Evolutionary conservation across 106 monocot species (phyloP), one percentile per base, ranked within the genome.

Genomic region (Dendrobium officinale): DNA sequence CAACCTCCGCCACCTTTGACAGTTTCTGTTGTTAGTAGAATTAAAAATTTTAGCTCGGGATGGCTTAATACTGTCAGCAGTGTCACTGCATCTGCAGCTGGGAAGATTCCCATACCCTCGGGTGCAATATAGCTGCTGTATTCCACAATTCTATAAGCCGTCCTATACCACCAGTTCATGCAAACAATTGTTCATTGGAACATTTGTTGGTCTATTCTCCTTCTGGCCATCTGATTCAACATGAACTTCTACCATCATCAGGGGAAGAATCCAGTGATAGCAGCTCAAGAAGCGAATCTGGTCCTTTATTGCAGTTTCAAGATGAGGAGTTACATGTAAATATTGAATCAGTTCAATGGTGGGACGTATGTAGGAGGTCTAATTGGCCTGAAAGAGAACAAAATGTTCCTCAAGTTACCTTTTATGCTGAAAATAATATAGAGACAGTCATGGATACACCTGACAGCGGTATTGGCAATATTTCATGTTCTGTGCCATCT

Each of bases 381-480:
- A 90, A 85, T 85, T 94, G 97, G 97, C 94, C 94, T 81, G 94
- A 98, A 83, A 94, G 97, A 79, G 94, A 88, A 55, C 92, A 94
- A 81, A 81, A 67, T 59, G 82, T 92, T 74, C 86, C 86, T 13
- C 80, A 54, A 75, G 48, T 68, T 72, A 29, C 17, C 22, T 75
- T 68, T 40, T 67, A 66, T 79, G 83, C 55, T 20, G 77, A 79
- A 76, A 79, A 86, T 70, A 61, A 67, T 70, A 19, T 33, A 73
- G 86, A 85, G 72, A 76, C 81, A 43, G 73, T 77, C 26, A 78
- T 87, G 79, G 84, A 94, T 86, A 58, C 79, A 22, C 86, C 83
- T 83, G 84, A 92, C 75, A 89, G 79, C 10, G 13, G 4, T 78
- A 92, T 88, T 80, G 87, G 86, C 82, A 88, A 78, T 77, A 80